Evolutionary conservation across 495 filamentous ascomycete genomes (phyloP), one percentile per base, ranked within the genome.

Genomic region (Entonaema liquescens): DNA sequence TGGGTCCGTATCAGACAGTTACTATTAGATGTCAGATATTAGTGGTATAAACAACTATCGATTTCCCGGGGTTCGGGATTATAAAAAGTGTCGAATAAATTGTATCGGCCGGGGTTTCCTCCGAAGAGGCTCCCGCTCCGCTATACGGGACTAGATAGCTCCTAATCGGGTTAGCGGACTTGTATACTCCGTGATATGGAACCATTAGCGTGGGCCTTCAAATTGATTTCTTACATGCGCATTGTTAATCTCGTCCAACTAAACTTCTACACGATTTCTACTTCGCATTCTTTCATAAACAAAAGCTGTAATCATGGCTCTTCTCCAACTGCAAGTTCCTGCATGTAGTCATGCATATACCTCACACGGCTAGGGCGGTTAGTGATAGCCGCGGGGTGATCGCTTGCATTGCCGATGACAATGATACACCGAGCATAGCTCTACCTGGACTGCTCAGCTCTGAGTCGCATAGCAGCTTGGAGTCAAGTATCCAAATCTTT

Each of bases 111-210:
- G 65, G 67, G 60, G 8, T 28, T 62, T 42, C 29, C 59, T 58
- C 65, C 70, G 70, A 56, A 54, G 54, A 59, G 47, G 56, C 21
- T 67, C 47, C 59, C 64, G 65, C 60, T 63, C 64, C 59, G 59
- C 54, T 21, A 23, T 61, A 61, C 57, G 29, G 40, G 56, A 61
- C 53, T 76, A n/a, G n/a, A n/a, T 23, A 77, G 63, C 78, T n/a
- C n/a, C 79, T 73, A 75, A 80, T 80, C 36, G 12, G 72, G 72
- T 11, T 12, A 57, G 23, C 79, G 79, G 79, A 78, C 60, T 52
- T 57, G 44, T 59, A 61, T 26, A 57, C 59, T 79, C 79, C 79
- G 79, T 67, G 55, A 71, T 62, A 63, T 74, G 68, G 72, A 63
- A 57, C 62, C 67, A 68, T 56, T 68, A 47, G 65, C 33, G 44